Evolutionary conservation across 2,329 filamentous ascomycete genomes (phyloP).

Genomic region (Elsinoe arachidis): DNA sequence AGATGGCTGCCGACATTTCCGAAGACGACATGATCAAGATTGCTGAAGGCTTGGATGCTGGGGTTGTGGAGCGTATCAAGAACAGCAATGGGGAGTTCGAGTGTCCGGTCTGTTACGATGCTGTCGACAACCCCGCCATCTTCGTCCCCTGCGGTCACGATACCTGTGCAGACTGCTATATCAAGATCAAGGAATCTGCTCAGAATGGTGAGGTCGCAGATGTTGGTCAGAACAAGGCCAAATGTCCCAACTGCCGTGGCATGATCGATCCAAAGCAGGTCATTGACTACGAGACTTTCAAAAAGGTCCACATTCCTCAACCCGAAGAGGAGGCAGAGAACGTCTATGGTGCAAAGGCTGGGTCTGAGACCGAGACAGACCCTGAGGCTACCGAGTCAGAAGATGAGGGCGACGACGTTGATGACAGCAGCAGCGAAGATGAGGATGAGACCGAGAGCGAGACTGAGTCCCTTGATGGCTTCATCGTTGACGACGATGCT

Average conservation of each 20-base stretch:
- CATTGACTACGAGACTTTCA: constrained; percentile 67
- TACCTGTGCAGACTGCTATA: constrained; percentile 68
- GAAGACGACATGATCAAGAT: constrained; percentile 52
- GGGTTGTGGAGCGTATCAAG: constrained; percentile 60
- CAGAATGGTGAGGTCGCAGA: constrained; percentile 53
- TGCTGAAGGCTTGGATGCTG: constrained; percentile 50
- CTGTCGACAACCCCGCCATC: constrained; percentile 63
- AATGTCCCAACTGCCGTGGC: constrained; percentile 70
- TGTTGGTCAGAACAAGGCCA: constrained; percentile 38
- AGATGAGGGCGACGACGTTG: constrained; percentile 33
- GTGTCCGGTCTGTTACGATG: constrained; percentile 77
- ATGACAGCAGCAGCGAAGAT: constrained; percentile 33
- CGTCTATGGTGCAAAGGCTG: constrained; percentile 13
- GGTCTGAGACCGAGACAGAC: constrained; percentile 23
- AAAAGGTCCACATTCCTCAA: constrained; percentile 59
- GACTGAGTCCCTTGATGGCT: constrained; percentile 41
- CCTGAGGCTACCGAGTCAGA: constrained; percentile 30
- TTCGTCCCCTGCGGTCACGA: constrained; percentile 78
- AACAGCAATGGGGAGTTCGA: constrained; percentile 53
- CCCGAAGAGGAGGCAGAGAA: constrained; percentile 24
- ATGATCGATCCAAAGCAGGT: constrained; percentile 57
- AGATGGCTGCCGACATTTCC: constrained; percentile 38
- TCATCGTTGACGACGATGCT: constrained; percentile 45
- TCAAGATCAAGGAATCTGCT: constrained; percentile 56
- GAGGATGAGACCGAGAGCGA: constrained; percentile 22